These are phyloP conservation scores for Amphicarpaea edgeworthii DNA, from an alignment of 306 rosid species.

Conservation along the genomic window DNA sequence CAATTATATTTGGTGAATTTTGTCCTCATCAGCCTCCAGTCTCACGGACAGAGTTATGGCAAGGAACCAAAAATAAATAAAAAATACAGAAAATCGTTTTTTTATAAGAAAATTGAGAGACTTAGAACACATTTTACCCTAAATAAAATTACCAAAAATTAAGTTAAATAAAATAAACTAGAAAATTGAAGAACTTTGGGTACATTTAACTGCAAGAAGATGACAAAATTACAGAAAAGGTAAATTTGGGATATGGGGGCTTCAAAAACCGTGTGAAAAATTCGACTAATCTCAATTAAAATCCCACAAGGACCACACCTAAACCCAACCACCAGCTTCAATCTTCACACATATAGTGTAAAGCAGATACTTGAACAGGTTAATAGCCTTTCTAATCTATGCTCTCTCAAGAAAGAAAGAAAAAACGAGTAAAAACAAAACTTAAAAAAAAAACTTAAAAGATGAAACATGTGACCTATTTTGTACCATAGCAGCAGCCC, in stretches of 20 bases:
- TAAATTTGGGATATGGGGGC: neutral
- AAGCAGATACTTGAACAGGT: constrained; percentile 8
- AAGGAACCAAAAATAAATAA: neutral
- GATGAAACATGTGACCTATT: constrained; percentile 15
- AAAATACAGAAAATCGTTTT: neutral
- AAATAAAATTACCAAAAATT: neutral
- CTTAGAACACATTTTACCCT: neutral
- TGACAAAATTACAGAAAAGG: neutral
- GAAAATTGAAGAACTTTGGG: neutral
- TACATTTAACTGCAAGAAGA: neutral
- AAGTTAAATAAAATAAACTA: neutral
- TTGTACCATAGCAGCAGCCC: neutral
- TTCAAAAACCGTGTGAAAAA: neutral
- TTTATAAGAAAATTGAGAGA: neutral
- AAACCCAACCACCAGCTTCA: constrained; percentile 22
- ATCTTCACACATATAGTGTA: neutral
- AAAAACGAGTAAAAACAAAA: neutral
- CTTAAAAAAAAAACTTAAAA: neutral
- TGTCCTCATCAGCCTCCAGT: neutral
- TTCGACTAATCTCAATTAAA: constrained; percentile 19
- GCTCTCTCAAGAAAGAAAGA: neutral
- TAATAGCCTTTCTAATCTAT: neutral
- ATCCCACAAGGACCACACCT: neutral
- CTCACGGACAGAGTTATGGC: neutral
- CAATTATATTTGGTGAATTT: neutral